phyloP scores from a whole-genome alignment of 1,284 basidiomycete genomes.

The Apiotrichum laibachii region DNA sequence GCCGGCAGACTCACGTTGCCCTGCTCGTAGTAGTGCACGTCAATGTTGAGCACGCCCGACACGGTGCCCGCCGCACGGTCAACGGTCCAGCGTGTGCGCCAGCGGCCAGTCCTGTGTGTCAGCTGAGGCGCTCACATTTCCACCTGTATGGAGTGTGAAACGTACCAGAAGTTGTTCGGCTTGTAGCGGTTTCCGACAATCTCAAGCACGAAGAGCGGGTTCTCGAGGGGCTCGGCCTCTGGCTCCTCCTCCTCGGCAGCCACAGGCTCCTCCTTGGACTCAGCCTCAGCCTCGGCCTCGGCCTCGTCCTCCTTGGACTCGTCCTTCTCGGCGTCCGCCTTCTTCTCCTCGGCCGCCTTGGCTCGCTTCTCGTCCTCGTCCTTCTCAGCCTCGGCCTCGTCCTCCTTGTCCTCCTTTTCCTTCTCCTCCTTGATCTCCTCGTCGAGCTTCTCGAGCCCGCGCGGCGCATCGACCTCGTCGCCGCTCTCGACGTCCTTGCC shows the following conservation, averaged over 20 bases:
- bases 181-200: slow-evolving; percentile 93
- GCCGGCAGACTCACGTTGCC: slow-evolving; percentile 64
- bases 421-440: slow-evolving; percentile 8
- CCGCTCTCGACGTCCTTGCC: neutral
- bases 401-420: neutral
- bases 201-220: slow-evolving; percentile 65
- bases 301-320: slow-evolving; percentile 12
- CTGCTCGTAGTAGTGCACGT: slow-evolving; percentile 95
- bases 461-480: slow-evolving; percentile 36
- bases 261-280: neutral
- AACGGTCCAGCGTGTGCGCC: slow-evolving; percentile 63
- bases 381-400: neutral
- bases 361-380: neutral
- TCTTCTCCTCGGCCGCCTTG: slow-evolving; percentile 1
- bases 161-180: slow-evolving; percentile 81
- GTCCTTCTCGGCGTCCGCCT: slow-evolving; percentile 18
- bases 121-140: too few species aligned
- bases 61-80: slow-evolving; percentile 47
- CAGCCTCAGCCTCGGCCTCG: slow-evolving; percentile 10
- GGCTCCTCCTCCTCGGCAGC: slow-evolving; percentile 2
- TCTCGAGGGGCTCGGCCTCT: slow-evolving; percentile 23
- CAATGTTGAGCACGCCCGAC: slow-evolving; percentile 65
- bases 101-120: slow-evolving; percentile 72
- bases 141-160: slow-evolving; percentile 2
- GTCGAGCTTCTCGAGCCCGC: slow-evolving; percentile 25